A percentile compares a stretch with the other conserved stretches of the same genome.
Evolutionary conservation across 495 filamentous ascomycete genomes (phyloP).

Genomic region (Trichoderma parareesei): DNA sequence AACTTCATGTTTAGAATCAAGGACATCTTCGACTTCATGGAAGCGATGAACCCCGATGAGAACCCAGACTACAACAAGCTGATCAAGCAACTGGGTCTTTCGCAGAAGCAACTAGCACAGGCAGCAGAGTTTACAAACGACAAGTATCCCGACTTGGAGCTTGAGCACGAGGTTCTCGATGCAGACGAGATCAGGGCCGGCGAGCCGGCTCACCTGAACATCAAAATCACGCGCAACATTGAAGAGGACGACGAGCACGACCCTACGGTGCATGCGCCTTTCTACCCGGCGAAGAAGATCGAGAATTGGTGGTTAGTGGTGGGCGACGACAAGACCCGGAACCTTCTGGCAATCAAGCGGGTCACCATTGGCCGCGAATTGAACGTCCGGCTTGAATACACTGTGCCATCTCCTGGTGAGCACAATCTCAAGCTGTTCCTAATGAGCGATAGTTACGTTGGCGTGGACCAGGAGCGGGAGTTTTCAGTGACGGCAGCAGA

Average conservation of each 20-base stretch:
- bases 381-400: conserved; percentile 77
- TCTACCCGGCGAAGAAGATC: conserved; percentile 87
- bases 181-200: conserved; percentile 70
- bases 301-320: conserved; percentile 98
- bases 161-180: conserved; percentile 82
- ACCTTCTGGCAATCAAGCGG: conserved; percentile 83
- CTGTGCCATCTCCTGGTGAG: conserved; percentile 73
- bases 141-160: conserved; percentile 88
- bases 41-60: conserved; percentile 91
- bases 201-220: conserved; percentile 71
- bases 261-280: conserved; percentile 85
- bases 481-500: conserved; percentile 82
- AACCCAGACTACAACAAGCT: conserved; percentile 69
- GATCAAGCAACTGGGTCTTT: conserved; percentile 68
- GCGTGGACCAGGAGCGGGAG: conserved; percentile 89
- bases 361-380: conserved; percentile 75
- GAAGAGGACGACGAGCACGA: conserved; percentile 65
- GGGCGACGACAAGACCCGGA: conserved; percentile 81
- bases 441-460: conserved; percentile 97
- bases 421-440: conserved; percentile 86
- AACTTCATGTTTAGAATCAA: conserved; percentile 53
- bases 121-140: conserved; percentile 95
- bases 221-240: conserved; percentile 80
- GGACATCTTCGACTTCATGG: conserved; percentile 97
- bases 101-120: conserved; percentile 73